phyloP scores from a whole-genome alignment of 257 asterid genomes.

The Plantago major region DNA sequence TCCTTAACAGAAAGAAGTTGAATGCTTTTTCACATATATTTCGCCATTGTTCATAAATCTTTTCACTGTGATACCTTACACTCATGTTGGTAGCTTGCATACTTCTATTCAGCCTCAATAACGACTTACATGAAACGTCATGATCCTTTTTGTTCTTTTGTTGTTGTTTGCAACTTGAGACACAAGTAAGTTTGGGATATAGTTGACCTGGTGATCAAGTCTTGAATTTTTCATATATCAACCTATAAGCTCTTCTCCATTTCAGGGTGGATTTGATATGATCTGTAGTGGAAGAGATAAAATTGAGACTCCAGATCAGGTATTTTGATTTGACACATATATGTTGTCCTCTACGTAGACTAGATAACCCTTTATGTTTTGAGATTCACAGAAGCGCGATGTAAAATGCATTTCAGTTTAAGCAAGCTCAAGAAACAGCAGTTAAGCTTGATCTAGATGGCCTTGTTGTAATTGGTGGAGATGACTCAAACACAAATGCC shows the following conservation, averaged over 20 bases:
- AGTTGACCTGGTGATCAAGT: not conserved
- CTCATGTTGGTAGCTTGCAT: no score
- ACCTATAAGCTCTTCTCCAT: constrained; percentile 1
- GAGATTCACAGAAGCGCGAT: constrained; percentile 20
- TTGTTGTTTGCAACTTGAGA: not conserved
- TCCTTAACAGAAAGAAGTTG: no score
- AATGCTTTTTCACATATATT: no score
- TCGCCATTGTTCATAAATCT: no score
- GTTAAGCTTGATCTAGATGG: constrained; percentile 69
- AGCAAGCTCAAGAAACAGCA: constrained; percentile 74
- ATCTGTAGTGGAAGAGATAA: constrained; percentile 79
- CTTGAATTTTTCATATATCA: not conserved
- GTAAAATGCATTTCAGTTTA: constrained; percentile 42
- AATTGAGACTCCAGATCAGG: constrained; percentile 87
- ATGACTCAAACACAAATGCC: constrained; percentile 79
- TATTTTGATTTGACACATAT: constrained; percentile 13
- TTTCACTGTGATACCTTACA: no score
- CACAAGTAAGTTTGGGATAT: no score
- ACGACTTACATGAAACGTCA: no score
- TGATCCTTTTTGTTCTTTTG: no score
- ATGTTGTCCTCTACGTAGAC: not conserved
- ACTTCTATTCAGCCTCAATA: no score
- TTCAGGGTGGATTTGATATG: constrained; percentile 80
- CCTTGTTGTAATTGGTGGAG: constrained; percentile 80
- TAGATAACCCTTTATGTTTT: not conserved